Base-by-base conservation (phyloP, 2,329 filamentous ascomycete genomes). In the Phaeomoniella chlamydospora region DNA sequence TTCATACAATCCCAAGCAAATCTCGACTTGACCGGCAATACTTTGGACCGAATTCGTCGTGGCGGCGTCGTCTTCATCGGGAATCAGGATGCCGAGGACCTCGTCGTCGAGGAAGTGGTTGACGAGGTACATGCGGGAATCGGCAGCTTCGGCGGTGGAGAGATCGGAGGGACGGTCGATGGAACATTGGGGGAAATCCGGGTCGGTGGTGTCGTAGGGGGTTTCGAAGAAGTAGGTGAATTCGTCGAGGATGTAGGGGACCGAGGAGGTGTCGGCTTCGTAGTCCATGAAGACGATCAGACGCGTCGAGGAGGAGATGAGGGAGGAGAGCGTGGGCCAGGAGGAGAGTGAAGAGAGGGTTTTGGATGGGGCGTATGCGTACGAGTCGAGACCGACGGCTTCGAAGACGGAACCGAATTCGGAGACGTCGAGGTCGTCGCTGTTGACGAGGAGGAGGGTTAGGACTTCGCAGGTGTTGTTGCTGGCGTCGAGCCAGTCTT, bases 391-490 rank as follows among this genome's bases (percentile, higher is more conserved):
- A 4, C 54, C 56, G 17, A 47, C 51, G 15, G 41, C 43, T 3
- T 41, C 35, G 37, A 61, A 59, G 2, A 49, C 50, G 31, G 52
- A 44, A 4, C 49, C 53, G 29, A 60, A 61, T 12, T 48, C 39
- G 17, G 41, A 41, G 5, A 58, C 46, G 14, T 47, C 42, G 10
- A 58, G 36, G 6, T 43, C 46, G 34, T 80, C 76, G 3, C 59
- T 62, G 46, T 80, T 80, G 3, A 74, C 78, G 33, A 80, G 55
- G 9, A 80, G 62, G 34, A 80, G 49, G 0, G 72, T 76, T 10
- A 80, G 63, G 4, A 80, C 72, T 39, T 80, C 75, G 37, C 74
- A 55, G 4, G 67, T 56, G 43, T 81, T 65, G 13, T 38, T 37
- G 17, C 19, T 11, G 11, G 43, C 53, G 34, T 72, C 68, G 43